Evolutionary conservation across 140 eudicot genomes (phyloP).

Genomic region (Artemisia princeps): DNA sequence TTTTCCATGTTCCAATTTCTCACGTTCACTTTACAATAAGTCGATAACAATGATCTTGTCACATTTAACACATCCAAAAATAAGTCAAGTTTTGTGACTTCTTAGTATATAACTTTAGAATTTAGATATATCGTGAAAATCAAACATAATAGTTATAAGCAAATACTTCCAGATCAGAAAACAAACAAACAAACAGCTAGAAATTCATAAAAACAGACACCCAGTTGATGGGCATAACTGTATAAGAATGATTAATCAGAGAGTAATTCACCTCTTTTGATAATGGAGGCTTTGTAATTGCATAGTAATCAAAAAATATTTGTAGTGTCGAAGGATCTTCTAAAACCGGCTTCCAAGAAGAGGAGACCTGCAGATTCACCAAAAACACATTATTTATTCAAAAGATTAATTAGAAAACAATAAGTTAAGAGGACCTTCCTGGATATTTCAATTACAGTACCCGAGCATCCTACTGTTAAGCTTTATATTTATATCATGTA

Average conservation of each 20-base stretch:
- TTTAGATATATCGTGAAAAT: not conserved
- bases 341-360: constrained; percentile 73
- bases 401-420: not conserved
- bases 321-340: constrained; percentile 86
- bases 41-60: not conserved
- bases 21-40: not conserved
- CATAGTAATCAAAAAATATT: constrained; percentile 89
- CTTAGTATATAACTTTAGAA: not conserved
- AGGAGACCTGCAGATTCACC: constrained; percentile 60
- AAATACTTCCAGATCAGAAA: not conserved
- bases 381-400: constrained; percentile 6
- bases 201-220: constrained; percentile 3
- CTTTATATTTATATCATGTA: constrained; percentile 1
- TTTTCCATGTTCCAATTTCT: not conserved
- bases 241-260: not conserved
- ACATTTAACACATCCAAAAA: constrained; percentile 2
- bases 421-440: not conserved
- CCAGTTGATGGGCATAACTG: too few relatives aligned
- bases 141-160: not conserved
- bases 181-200: not conserved
- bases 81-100: not conserved
- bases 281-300: constrained; percentile 69
- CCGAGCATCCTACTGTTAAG: not conserved
- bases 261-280: constrained; percentile 65
- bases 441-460: not conserved